Base-by-base conservation (phyloP, 352 stramenopile genomes). In the Globisporangium apiculatum region DNA sequence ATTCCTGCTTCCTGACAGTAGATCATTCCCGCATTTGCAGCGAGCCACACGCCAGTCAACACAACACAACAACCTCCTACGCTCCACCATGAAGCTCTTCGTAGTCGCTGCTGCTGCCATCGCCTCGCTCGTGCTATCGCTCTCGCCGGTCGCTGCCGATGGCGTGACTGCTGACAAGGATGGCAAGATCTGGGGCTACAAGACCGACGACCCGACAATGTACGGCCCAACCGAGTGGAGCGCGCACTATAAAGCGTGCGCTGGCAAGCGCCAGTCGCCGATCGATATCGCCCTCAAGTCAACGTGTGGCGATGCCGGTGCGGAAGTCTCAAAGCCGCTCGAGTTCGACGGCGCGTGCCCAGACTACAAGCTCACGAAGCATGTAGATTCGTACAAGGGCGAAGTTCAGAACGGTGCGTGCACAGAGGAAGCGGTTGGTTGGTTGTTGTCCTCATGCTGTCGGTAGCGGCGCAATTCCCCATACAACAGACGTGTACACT, bases 231-330 rank as follows among this genome's bases (percentile, higher is more conserved):
- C 55, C 14, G n/a, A 74, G 45, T 74, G 67, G 67, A 50, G 46
- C 2, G 45, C n/a, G 4, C 54, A 54, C 11, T 52, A 57, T 42
- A 40, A 61, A 31, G 52, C 37, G 1, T 75, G 68, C 53, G 59
- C 51, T 18, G 68, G 68, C 56, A 62, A 67, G 48, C 55, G 60
- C 24, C 68, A 75, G 58, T 75, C 68, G n/a, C 68, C 68, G 35
- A 67, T 75, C 48, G 50, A 62, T 38, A 55, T 62, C 48, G 11
- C 40, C 7, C 2, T 14, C 40, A 43, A 43, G 40, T 8, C 40
- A 12, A 14, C 11, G 40, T 43, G 40, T 12, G 40, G 40, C 40
- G 40, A 43, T 12, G 40, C 40, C 11, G 40, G 40, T 43, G 40
- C 11, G 1, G 40, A 43, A 31, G 24, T 31, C 24, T 31, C 24